Evolutionary conservation across 345 rosid species (phyloP).

Genomic region (Aegle marmelos): DNA sequence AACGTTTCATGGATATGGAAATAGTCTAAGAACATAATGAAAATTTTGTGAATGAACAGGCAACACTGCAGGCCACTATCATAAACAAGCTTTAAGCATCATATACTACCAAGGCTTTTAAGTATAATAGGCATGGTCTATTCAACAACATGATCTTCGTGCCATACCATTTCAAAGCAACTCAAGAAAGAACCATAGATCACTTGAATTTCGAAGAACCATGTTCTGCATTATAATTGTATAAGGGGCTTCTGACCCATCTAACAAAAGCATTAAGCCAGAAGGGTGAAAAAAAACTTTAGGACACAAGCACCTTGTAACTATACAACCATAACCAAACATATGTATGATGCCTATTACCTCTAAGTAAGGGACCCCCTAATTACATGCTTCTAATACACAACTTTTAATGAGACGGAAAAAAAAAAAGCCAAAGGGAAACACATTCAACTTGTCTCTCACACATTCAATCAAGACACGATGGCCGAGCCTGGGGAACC

Average conservation of each 20-base stretch:
- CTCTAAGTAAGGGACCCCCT: conserved; percentile 22
- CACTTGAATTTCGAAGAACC: conserved; percentile 4
- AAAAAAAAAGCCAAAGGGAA: neutral
- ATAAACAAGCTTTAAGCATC: neutral
- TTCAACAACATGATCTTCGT: neutral
- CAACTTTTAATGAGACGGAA: neutral
- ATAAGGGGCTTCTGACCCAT: conserved; percentile 19
- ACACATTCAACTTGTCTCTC: conserved; percentile 8
- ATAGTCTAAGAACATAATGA: neutral
- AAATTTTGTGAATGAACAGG: neutral
- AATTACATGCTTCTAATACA: conserved; percentile 30
- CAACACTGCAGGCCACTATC: neutral
- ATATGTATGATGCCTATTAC: conserved; percentile 19
- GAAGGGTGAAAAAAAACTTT: neutral
- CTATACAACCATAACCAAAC: conserved; percentile 31
- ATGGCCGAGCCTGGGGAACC: conserved; percentile 33
- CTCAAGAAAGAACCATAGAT: neutral
- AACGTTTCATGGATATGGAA: neutral
- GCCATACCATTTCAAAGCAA: neutral
- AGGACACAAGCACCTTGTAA: conserved; percentile 26
- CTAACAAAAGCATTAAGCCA: conserved; percentile 14
- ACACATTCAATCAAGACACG: conserved; percentile 27
- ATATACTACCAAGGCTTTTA: neutral
- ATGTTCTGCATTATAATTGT: conserved; percentile 15
- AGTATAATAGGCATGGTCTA: neutral